Evolutionary conservation across 306 rosid genomes (phyloP), one percentile per base, ranked within the genome.

Genomic region (Castanea sativa): DNA sequence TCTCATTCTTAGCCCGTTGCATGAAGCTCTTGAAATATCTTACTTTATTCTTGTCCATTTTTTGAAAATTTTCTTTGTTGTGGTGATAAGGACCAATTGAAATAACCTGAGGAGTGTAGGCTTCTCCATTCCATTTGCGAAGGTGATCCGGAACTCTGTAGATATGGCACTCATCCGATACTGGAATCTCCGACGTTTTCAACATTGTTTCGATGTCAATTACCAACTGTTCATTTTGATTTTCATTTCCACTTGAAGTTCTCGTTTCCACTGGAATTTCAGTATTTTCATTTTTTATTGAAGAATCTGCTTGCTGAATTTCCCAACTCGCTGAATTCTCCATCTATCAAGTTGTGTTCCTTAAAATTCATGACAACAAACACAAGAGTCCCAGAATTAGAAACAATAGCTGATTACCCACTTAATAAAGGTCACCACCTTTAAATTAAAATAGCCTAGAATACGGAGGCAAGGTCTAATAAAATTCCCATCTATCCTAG

Each of bases 81-180:
- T 23, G 72, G 76, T 82, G 80, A 53, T 77, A 63, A 12, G 85
- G 89, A 4, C 89, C 89, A 3, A 86, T 73, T 15, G 88, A 85
- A 76, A 85, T 73, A 55, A 76, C 75, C 11, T 53, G 76, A 15
- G 89, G 89, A 15, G 89, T 80, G 71, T 77, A 86, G 9, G 82
- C 80, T 65, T 86, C 53, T 8, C 33, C 25, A 21, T 73, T 86
- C 32, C 73, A 55, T 9, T 1, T 77, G 64, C 85, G 86, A 23
- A 86, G n/a, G 35, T 15, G 13, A 7, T 27, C 61, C 1, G 86
- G 86, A 9, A 86, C 86, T 52, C 1, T 69, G 55, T 83, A 80
- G 71, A 83, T 83, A 75, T 76, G 80, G 25, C 83, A 77, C 3
- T 86, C 83, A 0, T 3, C 2, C 0, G 56, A 56, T 2, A 68